phyloP scores from a whole-genome alignment of 2,329 filamentous ascomycete genomes.

The Huntiella abstrusa region DNA sequence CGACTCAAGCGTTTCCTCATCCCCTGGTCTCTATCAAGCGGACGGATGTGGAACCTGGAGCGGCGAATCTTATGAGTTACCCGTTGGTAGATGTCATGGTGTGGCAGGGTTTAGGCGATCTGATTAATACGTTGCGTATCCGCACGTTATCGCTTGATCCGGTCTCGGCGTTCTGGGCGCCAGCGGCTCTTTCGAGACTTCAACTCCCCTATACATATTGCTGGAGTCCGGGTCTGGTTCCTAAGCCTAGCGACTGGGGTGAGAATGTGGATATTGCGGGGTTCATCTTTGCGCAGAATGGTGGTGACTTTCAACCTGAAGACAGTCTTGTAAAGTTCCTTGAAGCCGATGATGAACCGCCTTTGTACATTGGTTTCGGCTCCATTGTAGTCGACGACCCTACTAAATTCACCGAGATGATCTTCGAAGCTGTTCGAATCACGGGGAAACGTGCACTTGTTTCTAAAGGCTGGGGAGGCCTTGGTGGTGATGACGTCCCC shows the following conservation, averaged over 20 bases:
- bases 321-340: slow-evolving; percentile 36
- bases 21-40: slow-evolving; percentile 58
- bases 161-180: slow-evolving; percentile 59
- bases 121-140: slow-evolving; percentile 56
- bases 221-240: slow-evolving; percentile 46
- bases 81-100: slow-evolving; percentile 70
- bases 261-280: slow-evolving; percentile 54
- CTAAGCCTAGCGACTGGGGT: slow-evolving; percentile 51
- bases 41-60: slow-evolving; percentile 50
- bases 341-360: slow-evolving; percentile 30
- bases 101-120: slow-evolving; percentile 72
- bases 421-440: slow-evolving; percentile 47
- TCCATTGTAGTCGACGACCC: slow-evolving; percentile 59
- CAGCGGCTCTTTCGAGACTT: slow-evolving; percentile 50
- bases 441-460: slow-evolving; percentile 53
- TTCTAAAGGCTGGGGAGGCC: slow-evolving; percentile 57
- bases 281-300: slow-evolving; percentile 58
- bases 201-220: slow-evolving; percentile 62
- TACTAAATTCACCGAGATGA: slow-evolving; percentile 47
- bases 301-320: slow-evolving; percentile 40
- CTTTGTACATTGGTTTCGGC: slow-evolving; percentile 60
- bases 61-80: slow-evolving; percentile 67
- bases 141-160: slow-evolving; percentile 53
- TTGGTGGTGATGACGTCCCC: slow-evolving; percentile 39
- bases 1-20: slow-evolving; percentile 58